Evolutionary conservation across 768 basidiomycete genomes (phyloP).

Genomic region (Rhodotorula graminis): DNA sequence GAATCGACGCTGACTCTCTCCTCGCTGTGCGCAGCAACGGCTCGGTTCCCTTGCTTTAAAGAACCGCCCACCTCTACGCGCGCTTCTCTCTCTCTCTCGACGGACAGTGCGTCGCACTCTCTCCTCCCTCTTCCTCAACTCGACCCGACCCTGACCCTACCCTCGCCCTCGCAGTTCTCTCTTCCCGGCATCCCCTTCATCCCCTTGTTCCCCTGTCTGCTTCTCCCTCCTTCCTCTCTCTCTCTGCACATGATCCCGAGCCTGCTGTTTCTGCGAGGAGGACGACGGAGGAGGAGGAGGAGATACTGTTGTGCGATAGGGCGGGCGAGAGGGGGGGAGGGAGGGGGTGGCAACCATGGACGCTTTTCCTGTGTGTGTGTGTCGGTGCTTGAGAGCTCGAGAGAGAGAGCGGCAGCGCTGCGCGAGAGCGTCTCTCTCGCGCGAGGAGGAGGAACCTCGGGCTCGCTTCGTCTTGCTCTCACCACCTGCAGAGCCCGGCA

Average conservation of each 20-base stretch:
- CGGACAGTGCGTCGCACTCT: not conserved
- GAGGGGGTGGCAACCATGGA: not conserved
- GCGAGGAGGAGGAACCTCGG: too few species aligned
- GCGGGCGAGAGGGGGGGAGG: too few species aligned
- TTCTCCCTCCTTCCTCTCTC: not conserved
- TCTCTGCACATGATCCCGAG: too few species aligned
- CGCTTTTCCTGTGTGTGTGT: not conserved
- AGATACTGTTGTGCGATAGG: not conserved
- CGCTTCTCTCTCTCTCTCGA: not conserved
- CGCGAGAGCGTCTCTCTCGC: too few species aligned
- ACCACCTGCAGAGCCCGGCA: too few species aligned
- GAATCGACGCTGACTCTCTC: not conserved
- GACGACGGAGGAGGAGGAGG: not conserved
- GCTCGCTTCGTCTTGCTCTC: too few species aligned
- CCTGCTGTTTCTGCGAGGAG: not conserved
- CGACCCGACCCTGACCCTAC: not conserved
- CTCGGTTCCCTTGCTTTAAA: not conserved
- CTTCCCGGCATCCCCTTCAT: too few species aligned
- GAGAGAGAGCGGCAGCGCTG: not conserved
- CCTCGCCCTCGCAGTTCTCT: not conserved
- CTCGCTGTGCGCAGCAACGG: not conserved
- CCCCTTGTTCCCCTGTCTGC: not conserved
- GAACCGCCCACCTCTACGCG: too few species aligned
- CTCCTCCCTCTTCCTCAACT: not conserved
- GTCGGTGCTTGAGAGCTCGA: not conserved